These are phyloP conservation scores for Marasmius oreades DNA, from an alignment of 1,284 basidiomycete genomes.

Conservation along the genomic window DNA sequence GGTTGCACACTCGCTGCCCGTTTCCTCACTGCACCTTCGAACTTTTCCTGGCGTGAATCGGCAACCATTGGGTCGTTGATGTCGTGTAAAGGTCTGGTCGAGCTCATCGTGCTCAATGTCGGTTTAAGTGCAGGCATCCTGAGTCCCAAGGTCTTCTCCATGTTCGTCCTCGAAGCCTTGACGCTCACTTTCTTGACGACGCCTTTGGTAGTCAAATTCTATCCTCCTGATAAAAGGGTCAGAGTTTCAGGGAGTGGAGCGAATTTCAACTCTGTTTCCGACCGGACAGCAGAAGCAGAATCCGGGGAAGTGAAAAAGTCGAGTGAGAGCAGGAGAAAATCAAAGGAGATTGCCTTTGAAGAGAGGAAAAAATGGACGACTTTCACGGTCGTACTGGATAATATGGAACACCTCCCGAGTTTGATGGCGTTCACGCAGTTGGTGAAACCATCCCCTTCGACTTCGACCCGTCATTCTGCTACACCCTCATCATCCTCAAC, in stretches of 20 bases:
- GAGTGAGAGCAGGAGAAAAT: slow-evolving; percentile 18
- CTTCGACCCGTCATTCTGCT: background rate
- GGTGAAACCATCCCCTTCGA: slow-evolving; percentile 39
- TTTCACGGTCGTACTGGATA: slow-evolving; percentile 87
- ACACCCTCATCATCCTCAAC: background rate
- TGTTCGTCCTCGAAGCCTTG: slow-evolving; percentile 91
- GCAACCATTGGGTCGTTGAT: slow-evolving; percentile 88
- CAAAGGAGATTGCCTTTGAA: slow-evolving; percentile 24
- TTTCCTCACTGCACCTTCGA: slow-evolving; percentile 37
- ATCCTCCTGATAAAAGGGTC: slow-evolving; percentile 64
- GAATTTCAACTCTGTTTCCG: slow-evolving; percentile 40
- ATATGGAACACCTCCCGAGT: slow-evolving; percentile 81
- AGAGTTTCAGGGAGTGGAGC: slow-evolving; percentile 42
- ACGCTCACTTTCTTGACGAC: slow-evolving; percentile 88
- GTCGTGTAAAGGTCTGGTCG: slow-evolving; percentile 93
- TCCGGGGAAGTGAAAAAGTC: slow-evolving; percentile 7
- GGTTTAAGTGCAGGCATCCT: slow-evolving; percentile 84
- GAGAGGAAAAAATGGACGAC: background rate
- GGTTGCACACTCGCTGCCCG: slow-evolving; percentile 71
- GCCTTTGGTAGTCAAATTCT: slow-evolving; percentile 68
- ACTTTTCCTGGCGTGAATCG: slow-evolving; percentile 80
- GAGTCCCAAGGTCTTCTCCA: slow-evolving; percentile 71
- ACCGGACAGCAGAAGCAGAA: slow-evolving; percentile 2
- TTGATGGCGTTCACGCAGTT: slow-evolving; percentile 72
- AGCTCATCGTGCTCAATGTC: slow-evolving; percentile 94